These are phyloP conservation scores for Rhodomyrtus tomentosa DNA, from an alignment of 345 rosid species.

Conservation along the genomic window DNA sequence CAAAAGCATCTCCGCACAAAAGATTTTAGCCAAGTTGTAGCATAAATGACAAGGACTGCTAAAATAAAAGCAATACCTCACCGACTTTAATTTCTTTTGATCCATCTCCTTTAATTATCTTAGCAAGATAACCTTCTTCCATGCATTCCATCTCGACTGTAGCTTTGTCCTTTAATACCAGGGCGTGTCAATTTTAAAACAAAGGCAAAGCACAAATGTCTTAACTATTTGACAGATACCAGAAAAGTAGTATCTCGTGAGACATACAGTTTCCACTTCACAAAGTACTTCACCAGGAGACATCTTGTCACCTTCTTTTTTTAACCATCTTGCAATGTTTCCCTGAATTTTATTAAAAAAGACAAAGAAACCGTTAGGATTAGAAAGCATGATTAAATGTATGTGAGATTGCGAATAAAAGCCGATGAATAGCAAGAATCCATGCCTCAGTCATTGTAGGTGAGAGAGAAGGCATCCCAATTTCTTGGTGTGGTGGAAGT, in stretches of 20 bases:
- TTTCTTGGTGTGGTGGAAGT: constrained; percentile 91
- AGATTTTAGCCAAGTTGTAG: not conserved
- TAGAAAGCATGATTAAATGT: not conserved
- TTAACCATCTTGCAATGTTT: constrained; percentile 93
- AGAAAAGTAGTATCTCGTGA: not conserved
- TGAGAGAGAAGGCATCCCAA: constrained; percentile 99
- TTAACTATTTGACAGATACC: not conserved
- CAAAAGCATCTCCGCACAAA: not conserved
- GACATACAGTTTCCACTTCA: constrained; percentile 94
- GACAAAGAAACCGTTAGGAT: not conserved
- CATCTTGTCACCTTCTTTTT: constrained; percentile 91
- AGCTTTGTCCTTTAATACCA: constrained; percentile 67
- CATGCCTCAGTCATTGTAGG: constrained; percentile 97
- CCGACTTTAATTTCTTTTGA: constrained; percentile 89
- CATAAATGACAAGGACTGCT: not conserved
- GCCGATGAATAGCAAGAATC: not conserved
- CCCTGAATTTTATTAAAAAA: constrained; percentile 38
- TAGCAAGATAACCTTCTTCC: constrained; percentile 98
- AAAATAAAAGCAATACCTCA: constrained; percentile 43
- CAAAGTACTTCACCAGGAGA: constrained; percentile 93
- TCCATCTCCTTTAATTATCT: constrained; percentile 83
- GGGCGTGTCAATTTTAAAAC: not conserved
- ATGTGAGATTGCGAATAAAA: not conserved
- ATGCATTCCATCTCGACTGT: constrained; percentile 99
- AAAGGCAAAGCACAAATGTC: not conserved